Evolutionary conservation across 768 basidiomycete species (phyloP).

Genomic region (Kwoniella heveanensis): DNA sequence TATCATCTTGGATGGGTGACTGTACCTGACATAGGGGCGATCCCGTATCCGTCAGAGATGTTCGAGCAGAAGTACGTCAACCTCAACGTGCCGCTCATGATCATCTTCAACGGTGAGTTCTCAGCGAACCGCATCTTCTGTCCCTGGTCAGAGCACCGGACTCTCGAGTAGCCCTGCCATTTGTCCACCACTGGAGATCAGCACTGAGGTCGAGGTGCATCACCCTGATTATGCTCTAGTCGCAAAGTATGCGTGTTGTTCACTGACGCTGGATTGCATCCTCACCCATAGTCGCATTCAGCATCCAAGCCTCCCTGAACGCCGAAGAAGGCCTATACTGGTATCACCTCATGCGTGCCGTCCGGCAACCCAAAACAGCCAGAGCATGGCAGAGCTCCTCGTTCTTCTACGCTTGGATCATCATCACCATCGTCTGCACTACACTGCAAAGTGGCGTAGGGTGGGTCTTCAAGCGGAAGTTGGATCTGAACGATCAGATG

Average conservation of each 20-base stretch:
- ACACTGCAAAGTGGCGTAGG: conserved; percentile 11
- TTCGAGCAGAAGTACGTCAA: conserved; percentile 24
- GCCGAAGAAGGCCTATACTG: conserved; percentile 46
- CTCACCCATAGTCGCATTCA: conserved; percentile 24
- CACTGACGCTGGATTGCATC: neutral
- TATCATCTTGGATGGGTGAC: conserved; percentile 36
- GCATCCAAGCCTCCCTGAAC: conserved; percentile 34
- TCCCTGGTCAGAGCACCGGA: too few species aligned
- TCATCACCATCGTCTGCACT: conserved; percentile 17
- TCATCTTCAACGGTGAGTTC: conserved; percentile 26
- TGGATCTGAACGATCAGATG: conserved; percentile 23
- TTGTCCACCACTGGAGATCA: too few species aligned
- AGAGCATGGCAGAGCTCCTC: conserved; percentile 27
- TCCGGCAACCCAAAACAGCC: conserved; percentile 34
- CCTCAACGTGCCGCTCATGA: conserved; percentile 28
- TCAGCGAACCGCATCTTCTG: too few species aligned
- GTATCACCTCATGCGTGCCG: conserved; percentile 44
- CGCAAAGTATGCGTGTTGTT: neutral
- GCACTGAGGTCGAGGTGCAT: too few species aligned
- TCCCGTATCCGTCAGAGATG: conserved; percentile 30
- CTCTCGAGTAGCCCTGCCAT: too few species aligned
- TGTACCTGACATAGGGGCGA: conserved; percentile 24
- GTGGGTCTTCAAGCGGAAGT: conserved; percentile 19
- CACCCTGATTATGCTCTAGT: too few species aligned
- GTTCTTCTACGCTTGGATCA: conserved; percentile 42